Base-by-base conservation (phyloP, 495 filamentous ascomycete genomes). In the Penicillium ochrochloron region DNA sequence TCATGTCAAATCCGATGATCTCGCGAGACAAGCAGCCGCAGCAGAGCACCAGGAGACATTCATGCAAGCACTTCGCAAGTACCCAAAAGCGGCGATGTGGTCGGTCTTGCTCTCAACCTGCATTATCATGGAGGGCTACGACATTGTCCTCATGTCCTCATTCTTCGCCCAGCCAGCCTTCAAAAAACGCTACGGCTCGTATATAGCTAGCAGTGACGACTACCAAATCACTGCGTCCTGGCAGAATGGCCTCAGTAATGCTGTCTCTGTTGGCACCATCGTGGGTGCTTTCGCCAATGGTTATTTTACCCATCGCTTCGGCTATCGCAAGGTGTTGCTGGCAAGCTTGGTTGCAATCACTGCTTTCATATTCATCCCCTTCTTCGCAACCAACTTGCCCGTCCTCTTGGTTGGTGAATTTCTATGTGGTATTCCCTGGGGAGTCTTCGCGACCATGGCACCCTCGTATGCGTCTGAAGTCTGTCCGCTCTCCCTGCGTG, bases 171-270 rank as follows among this genome's bases (percentile, higher is more conserved):
- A 54, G 19, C 51, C 51, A n/a, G 51, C 51, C 51, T 54, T 54
- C 27, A 33, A 17, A 6, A 0, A 33, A 54, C 51, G 31, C 27
- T 54, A 54, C 11, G 51, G 51, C 51, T 17, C 27, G 51, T 54
- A 54, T 17, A 54, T 54, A 7, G 51, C 51, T 9, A 54, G 51
- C 51, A 54, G 51, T 14, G 82, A 39, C 68, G 75, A 51, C 69
- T 90, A 88, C 70, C 80, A 90, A 64, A 77, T 91, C 6, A 71
- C 87, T 7, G 85, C 86, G 8, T 69, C 80, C 12, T 92, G 89
- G 89, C 89, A 91, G 67, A 79, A 87, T 6, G 89, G 87, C 15
- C 75, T 91, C 12, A 87, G 84, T 37, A 89, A 88, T 60, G 88
- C 75, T 6, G 75, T 71, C 7, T 70, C 75, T 14, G 68, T 65